A percentile compares a stretch with the other conserved stretches of the same genome.
Evolutionary conservation across 2,329 filamentous ascomycete species (phyloP).

Genomic region (Coniochaeta sp.): DNA sequence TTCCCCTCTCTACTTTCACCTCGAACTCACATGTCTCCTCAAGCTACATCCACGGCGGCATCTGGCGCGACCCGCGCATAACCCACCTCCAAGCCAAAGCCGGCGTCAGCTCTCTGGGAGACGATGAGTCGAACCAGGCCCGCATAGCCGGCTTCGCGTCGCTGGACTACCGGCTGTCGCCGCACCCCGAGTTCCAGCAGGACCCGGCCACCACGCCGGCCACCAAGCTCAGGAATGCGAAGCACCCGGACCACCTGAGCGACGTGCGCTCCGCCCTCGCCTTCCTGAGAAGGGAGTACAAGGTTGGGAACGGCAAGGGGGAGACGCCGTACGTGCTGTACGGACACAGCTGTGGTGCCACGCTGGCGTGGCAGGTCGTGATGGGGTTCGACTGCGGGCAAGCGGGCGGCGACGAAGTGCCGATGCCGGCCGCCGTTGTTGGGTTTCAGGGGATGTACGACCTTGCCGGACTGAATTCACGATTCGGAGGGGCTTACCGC

Average conservation of each 20-base stretch:
- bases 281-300: constrained; percentile 38
- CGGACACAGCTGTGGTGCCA: constrained; percentile 59
- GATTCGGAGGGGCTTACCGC: constrained; percentile 38
- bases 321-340: constrained; percentile 42
- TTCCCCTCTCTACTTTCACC: neutral
- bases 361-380: constrained; percentile 54
- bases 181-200: constrained; percentile 38
- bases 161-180: constrained; percentile 57
- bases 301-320: constrained; percentile 18
- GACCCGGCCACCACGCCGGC: constrained; percentile 29
- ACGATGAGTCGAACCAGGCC: constrained; percentile 14
- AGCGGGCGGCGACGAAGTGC: neutral
- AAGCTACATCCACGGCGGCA: constrained; percentile 53
- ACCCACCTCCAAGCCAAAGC: constrained; percentile 37
- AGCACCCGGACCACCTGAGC: constrained; percentile 53
- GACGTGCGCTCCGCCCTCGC: constrained; percentile 47
- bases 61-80: constrained; percentile 52
- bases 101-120: constrained; percentile 32
- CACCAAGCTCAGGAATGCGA: constrained; percentile 25
- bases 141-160: constrained; percentile 55
- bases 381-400: constrained; percentile 25
- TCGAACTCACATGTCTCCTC: neutral
- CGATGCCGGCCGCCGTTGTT: constrained; percentile 10
- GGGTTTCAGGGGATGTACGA: constrained; percentile 18
- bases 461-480: constrained; percentile 21